phyloP scores from a whole-genome alignment of 2,329 filamentous ascomycete genomes.

The Drechslerella stenobrocha region DNA sequence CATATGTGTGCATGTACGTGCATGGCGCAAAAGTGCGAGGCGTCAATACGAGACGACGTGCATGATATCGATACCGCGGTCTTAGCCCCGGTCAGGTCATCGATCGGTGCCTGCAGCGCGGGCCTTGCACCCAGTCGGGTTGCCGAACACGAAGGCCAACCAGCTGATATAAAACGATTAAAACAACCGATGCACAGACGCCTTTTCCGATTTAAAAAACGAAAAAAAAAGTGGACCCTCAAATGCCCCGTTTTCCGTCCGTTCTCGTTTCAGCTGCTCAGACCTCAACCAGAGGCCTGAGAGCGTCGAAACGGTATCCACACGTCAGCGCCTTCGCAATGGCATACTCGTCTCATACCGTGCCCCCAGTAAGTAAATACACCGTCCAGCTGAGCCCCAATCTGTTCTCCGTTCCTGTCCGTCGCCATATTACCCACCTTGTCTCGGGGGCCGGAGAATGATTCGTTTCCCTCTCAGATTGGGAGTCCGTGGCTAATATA shows the following conservation, averaged over 20 bases:
- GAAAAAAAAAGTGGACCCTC: slow-evolving; percentile 7
- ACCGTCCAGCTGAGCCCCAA: slow-evolving; percentile 16
- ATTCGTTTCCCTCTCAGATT: neutral
- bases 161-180: slow-evolving; percentile 35
- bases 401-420: slow-evolving; percentile 9
- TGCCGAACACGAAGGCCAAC: neutral
- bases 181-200: slow-evolving; percentile 44
- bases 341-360: slow-evolving; percentile 40
- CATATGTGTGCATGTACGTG: too few species aligned
- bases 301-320: slow-evolving; percentile 46
- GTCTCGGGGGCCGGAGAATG: slow-evolving; percentile 7
- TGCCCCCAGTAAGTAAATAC: slow-evolving; percentile 37
- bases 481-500: neutral
- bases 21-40: too few species aligned
- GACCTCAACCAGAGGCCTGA: slow-evolving; percentile 37
- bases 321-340: slow-evolving; percentile 44
- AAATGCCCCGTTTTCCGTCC: slow-evolving; percentile 48
- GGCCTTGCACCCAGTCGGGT: neutral
- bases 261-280: slow-evolving; percentile 46
- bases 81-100: neutral
- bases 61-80: neutral
- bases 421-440: slow-evolving; percentile 15
- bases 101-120: neutral
- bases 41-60: too few species aligned
- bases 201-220: slow-evolving; percentile 28